Percentiles rank a stretch among this genome's conserved stretches.
These are phyloP conservation scores for Antitrichia curtipendula DNA, from an alignment of 225 moss, liverwort and hornwort species.

Conservation along the genomic window DNA sequence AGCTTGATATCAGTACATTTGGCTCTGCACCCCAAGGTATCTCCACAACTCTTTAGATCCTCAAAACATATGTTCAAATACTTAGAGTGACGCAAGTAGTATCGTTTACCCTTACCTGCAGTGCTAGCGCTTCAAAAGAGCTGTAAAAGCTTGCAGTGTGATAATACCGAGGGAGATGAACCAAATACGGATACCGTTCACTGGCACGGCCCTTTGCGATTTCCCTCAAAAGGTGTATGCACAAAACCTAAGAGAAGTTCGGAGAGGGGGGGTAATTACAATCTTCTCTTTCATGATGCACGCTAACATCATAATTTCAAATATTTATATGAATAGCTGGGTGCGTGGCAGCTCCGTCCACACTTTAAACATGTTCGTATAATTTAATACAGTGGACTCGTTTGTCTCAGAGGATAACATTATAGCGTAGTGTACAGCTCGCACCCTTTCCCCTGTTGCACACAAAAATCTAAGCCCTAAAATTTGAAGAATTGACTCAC, in stretches of 20 bases:
- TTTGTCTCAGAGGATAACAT: background rate
- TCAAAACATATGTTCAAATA: background rate
- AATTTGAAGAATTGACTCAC: background rate
- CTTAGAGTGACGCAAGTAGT: background rate
- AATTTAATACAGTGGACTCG: background rate
- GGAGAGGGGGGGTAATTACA: background rate
- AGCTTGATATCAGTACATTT: background rate
- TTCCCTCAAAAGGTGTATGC: conserved; percentile 59
- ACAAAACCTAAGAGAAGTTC: conserved; percentile 38
- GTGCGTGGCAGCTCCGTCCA: background rate
- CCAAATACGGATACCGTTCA: conserved; percentile 36
- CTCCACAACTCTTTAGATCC: background rate
- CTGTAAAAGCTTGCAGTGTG: conserved; percentile 55
- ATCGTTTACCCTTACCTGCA: conserved; percentile 41
- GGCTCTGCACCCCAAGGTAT: background rate
- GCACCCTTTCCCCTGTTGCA: background rate
- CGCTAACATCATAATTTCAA: background rate
- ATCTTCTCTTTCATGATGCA: background rate
- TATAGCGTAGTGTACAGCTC: background rate
- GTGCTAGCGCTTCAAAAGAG: conserved; percentile 46
- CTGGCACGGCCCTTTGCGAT: conserved; percentile 28
- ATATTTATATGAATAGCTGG: background rate
- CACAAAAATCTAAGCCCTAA: too few species aligned
- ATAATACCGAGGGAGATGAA: conserved; percentile 38
- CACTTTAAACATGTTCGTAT: background rate